Percentiles rank a stretch among this genome's conserved stretches.
Evolutionary conservation across 495 filamentous ascomycete genomes (phyloP).

Genomic region (Cercophora samala): DNA sequence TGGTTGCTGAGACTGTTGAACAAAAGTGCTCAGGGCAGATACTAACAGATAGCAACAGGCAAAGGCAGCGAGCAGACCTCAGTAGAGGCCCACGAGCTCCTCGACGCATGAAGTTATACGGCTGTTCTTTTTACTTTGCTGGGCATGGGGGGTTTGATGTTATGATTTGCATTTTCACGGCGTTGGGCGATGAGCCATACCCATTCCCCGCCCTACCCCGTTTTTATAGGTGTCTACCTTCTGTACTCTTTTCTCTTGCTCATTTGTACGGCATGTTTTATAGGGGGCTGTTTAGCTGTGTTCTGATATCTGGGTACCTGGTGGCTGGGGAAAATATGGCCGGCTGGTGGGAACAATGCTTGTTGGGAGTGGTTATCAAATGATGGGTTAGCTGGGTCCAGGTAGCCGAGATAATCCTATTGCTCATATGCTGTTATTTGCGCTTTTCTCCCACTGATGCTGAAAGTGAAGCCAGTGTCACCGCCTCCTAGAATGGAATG

Average conservation of each 20-base stretch:
- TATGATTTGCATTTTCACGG: conserved; percentile 28
- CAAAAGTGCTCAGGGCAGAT: background rate
- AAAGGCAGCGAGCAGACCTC: conserved; percentile 9
- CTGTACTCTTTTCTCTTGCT: conserved; percentile 1
- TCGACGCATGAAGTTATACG: background rate
- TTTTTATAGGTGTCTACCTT: background rate
- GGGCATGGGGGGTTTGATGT: background rate
- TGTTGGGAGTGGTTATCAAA: background rate
- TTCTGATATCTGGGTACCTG: conserved; percentile 3
- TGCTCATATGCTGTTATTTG: background rate
- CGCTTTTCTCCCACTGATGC: no score
- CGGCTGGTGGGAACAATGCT: background rate
- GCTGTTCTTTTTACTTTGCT: background rate
- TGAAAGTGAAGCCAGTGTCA: background rate
- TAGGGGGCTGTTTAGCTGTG: background rate
- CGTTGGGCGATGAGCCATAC: conserved; percentile 25
- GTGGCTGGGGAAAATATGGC: background rate
- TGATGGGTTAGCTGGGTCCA: background rate
- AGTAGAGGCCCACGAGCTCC: background rate
- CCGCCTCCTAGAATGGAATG: background rate
- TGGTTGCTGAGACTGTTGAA: background rate
- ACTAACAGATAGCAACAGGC: conserved; percentile 1
- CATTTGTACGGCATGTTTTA: conserved; percentile 7
- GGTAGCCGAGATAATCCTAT: background rate
- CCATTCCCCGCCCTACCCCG: conserved; percentile 14